Conservation (phyloP, 1,284 basidiomycete species). For the Caloboletus inedulis region DNA sequence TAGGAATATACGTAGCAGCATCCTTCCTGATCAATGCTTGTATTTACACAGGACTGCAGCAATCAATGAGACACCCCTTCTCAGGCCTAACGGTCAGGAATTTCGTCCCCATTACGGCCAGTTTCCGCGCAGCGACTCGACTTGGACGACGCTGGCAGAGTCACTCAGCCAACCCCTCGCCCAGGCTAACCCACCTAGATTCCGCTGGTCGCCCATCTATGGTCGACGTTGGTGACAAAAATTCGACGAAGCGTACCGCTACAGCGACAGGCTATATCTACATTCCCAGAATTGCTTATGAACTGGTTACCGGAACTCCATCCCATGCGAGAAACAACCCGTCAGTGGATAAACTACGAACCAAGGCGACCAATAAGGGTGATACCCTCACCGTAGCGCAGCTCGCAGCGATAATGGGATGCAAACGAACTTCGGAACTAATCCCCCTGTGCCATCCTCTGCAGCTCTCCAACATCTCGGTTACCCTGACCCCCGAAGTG, state of each 20-base stretch:
- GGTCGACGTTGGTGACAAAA: conserved; percentile 76
- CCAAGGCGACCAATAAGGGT: conserved; percentile 63
- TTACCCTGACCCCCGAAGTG: conserved; percentile 51
- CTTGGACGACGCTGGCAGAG: conserved; percentile 27
- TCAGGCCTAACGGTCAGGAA: neutral
- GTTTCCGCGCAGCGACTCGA: neutral
- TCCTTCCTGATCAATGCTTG: conserved; percentile 26
- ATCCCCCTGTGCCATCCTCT: conserved; percentile 88
- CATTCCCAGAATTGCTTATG: conserved; percentile 63
- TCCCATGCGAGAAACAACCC: conserved; percentile 27
- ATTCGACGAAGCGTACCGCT: conserved; percentile 63
- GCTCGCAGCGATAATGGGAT: conserved; percentile 83
- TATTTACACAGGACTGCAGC: conserved; percentile 27
- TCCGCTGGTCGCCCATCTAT: conserved; percentile 66
- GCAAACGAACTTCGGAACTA: conserved; percentile 77
- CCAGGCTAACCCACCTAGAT: conserved; percentile 69
- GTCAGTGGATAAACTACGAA: conserved; percentile 35
- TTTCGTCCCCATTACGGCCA: neutral
- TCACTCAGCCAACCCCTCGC: conserved; percentile 7
- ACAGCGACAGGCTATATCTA: conserved; percentile 78
- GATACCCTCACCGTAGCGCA: conserved; percentile 78
- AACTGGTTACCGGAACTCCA: conserved; percentile 48
- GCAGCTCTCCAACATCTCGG: conserved; percentile 65
- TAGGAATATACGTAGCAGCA: conserved; percentile 18
- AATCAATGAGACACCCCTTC: conserved; percentile 5